Percentiles rank a stretch among this genome's conserved stretches.
Evolutionary conservation across 1,284 basidiomycete species (phyloP).

Genomic region (Ceratobasidium sp.): DNA sequence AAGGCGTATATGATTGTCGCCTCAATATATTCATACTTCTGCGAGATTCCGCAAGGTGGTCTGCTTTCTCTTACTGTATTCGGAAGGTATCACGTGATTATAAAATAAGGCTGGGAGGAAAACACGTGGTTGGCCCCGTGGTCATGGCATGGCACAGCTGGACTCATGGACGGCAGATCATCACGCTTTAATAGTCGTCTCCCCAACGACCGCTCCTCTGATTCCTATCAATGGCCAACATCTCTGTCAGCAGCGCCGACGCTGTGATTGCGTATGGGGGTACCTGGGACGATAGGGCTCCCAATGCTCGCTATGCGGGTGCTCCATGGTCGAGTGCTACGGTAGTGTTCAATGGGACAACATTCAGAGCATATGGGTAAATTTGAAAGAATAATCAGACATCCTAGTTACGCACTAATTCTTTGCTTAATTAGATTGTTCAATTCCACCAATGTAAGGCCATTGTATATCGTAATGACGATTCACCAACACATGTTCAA

Average conservation of each 20-base stretch:
- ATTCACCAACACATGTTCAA: neutral
- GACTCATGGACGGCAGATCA: neutral
- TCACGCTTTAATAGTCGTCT: neutral
- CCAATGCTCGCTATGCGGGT: neutral
- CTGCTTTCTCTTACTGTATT: too few species aligned
- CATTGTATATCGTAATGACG: neutral
- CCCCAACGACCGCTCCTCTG: conserved; percentile 5
- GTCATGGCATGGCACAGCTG: too few species aligned
- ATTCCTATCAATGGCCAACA: conserved; percentile 3
- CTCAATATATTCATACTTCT: too few species aligned
- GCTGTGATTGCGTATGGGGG: neutral
- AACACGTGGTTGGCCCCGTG: too few species aligned
- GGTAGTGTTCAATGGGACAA: neutral
- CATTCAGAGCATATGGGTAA: neutral
- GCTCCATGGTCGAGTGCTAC: neutral
- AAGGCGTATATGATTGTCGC: too few species aligned
- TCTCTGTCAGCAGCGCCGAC: neutral
- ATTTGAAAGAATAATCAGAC: neutral
- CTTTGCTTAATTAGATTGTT: neutral
- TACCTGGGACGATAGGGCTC: neutral
- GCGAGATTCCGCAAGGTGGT: too few species aligned
- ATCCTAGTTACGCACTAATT: neutral
- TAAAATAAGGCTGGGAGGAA: too few species aligned
- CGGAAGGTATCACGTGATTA: too few species aligned
- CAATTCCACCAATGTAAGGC: conserved; percentile 1